Base-by-base conservation (phyloP, 2,329 filamentous ascomycete genomes). In the Diaporthe vexans region DNA sequence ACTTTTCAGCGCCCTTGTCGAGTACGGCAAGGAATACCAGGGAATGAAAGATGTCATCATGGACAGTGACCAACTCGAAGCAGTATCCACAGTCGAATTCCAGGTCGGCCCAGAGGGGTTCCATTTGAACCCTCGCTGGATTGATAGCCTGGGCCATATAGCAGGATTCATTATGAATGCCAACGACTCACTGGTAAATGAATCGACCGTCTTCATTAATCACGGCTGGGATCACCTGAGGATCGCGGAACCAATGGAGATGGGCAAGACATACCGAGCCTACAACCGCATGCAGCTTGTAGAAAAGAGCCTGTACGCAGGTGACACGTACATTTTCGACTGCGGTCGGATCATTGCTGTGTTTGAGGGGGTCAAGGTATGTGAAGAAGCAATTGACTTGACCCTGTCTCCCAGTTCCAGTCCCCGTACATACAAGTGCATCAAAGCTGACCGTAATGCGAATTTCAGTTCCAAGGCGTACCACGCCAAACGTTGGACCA, bases 121-220 rank as follows among this genome's bases (percentile, higher is more conserved):
- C 21, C 17, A 65, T n/a, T 33, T 67, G 3, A 40, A 73, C 35
- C 71, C 71, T 19, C 58, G 26, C n/a, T 46, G 40, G 24, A 51
- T 73, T 19, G 71, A 73, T 26, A 29, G 48, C 4, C 37, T 73
- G 11, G 54, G 58, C n/a, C 71, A 73, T 37, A 57, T 63, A 15
- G 71, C 59, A 11, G 71, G 71, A 15, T 73, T 73, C 48, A 43
- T 67, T 13, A 73, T 73, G 71, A 73, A 73, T 24, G 71, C 48
- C 51, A 73, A 58, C 26, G 71, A 73, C 9, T 19, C 24, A 15
- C 6, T 63, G 5, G 26, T 54, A 21, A 40, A 29, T 24, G 51
- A 73, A 8, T 24, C 17, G 11, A 63, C 61, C 5, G 37, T 37
- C 35, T 73, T 67, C 8, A 59, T 73, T 15, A 73, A 73, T 35